Percentiles rank a stretch among this genome's conserved stretches.
These are phyloP conservation scores for Acacia acuminata DNA, from an alignment of 306 rosid genomes.

Conservation along the genomic window DNA sequence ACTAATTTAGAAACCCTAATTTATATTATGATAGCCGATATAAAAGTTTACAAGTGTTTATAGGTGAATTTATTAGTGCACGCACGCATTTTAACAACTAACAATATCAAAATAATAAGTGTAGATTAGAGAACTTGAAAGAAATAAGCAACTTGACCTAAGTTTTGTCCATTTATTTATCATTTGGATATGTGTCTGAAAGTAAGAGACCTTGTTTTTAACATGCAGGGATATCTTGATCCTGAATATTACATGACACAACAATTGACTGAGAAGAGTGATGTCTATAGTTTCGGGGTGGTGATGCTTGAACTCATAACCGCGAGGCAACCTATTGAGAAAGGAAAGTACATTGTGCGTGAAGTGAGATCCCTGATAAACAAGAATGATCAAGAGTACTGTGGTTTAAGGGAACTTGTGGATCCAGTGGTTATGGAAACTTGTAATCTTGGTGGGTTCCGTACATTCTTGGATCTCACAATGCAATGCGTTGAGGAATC, in stretches of 20 bases:
- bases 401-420: constrained; percentile 68
- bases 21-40: too few species aligned
- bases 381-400: constrained; percentile 56
- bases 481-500: constrained; percentile 88
- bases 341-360: constrained; percentile 82
- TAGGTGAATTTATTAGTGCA: too few species aligned
- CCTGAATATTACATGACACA: constrained; percentile 97
- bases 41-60: too few species aligned
- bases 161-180: background rate
- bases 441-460: constrained; percentile 54
- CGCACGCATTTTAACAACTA: too few species aligned
- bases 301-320: constrained; percentile 88
- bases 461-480: constrained; percentile 75
- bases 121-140: too few species aligned
- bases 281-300: constrained; percentile 90
- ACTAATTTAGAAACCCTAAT: too few species aligned
- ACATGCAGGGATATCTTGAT: constrained; percentile 85
- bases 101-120: too few species aligned
- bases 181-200: background rate
- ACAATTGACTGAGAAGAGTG: constrained; percentile 86
- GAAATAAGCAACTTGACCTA: background rate
- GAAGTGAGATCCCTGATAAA: constrained; percentile 58
- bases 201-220: background rate
- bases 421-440: constrained; percentile 64
- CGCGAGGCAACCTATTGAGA: constrained; percentile 82